phyloP scores from a whole-genome alignment of 2,329 filamentous ascomycete species.

The Acrocalymma vagum region DNA sequence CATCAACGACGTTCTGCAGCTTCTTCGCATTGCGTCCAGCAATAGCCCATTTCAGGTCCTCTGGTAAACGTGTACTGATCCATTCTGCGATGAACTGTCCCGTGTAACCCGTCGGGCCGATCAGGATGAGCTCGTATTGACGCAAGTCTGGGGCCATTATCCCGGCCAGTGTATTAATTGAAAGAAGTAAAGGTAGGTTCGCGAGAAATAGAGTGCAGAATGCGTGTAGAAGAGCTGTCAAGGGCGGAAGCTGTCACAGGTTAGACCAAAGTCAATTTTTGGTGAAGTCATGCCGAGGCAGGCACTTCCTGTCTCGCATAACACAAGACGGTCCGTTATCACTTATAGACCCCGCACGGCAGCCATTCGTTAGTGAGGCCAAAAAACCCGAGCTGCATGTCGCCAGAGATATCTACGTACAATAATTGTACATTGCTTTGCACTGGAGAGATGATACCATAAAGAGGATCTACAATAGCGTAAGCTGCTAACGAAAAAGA shows the following conservation, averaged over 20 bases:
- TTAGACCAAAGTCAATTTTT: too few relatives aligned
- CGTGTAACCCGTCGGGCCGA: constrained; percentile 83
- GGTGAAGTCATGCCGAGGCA: constrained; percentile 18
- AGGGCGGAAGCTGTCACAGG: too few relatives aligned
- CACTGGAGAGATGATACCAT: too few relatives aligned
- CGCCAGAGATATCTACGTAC: too few relatives aligned
- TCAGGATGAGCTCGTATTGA: constrained; percentile 71
- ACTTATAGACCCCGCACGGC: not conserved
- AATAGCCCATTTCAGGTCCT: constrained; percentile 85
- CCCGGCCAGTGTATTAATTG: constrained; percentile 6
- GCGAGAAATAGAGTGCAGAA: not conserved
- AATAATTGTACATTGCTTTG: too few relatives aligned
- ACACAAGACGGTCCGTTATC: too few relatives aligned
- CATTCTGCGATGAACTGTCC: constrained; percentile 80
- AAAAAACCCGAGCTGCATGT: too few relatives aligned
- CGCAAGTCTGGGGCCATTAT: constrained; percentile 44
- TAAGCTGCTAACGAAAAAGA: too few relatives aligned
- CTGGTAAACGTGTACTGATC: constrained; percentile 74
- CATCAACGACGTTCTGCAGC: constrained; percentile 72
- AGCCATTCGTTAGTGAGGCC: not conserved
- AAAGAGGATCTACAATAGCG: too few relatives aligned
- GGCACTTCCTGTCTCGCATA: too few relatives aligned
- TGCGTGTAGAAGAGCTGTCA: too few relatives aligned
- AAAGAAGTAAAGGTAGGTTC: constrained; percentile 6
- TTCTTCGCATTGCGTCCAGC: constrained; percentile 83